Evolutionary conservation across 1,284 basidiomycete genomes (phyloP).

Genomic region (Ceratobasidium sp.): DNA sequence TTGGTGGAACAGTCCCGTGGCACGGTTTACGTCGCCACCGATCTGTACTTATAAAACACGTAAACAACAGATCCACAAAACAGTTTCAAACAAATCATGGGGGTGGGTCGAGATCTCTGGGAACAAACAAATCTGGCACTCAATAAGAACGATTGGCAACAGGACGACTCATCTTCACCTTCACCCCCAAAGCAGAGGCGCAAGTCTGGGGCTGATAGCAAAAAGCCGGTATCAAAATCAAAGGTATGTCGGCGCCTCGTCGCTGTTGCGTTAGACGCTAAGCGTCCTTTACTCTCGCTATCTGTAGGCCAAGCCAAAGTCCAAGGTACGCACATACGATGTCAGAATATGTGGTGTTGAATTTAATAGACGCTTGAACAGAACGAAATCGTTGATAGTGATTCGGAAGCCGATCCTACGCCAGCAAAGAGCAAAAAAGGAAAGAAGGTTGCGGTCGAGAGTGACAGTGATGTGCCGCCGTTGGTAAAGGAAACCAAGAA

Average conservation of each 20-base stretch:
- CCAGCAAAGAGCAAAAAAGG: background rate
- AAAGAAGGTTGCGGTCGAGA: background rate
- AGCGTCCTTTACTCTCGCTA: background rate
- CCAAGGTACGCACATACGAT: background rate
- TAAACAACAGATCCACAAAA: too few species aligned
- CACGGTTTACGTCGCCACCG: too few species aligned
- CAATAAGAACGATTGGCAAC: background rate
- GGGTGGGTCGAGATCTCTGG: background rate
- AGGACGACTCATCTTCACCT: conserved; percentile 7
- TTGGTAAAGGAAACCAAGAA: background rate
- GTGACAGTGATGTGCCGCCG: background rate
- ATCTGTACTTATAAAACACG: too few species aligned
- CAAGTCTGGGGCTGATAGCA: background rate
- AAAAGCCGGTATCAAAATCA: conserved; percentile 6
- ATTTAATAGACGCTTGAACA: background rate
- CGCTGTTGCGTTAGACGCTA: background rate
- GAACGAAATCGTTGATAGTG: conserved; percentile 3
- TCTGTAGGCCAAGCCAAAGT: background rate
- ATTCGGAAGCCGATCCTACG: background rate
- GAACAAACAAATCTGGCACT: background rate
- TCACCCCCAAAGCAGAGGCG: background rate
- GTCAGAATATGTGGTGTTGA: background rate
- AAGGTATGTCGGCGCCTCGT: background rate
- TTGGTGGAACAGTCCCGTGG: too few species aligned
- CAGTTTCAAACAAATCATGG: background rate